Conservation (phyloP, 345 rosid genomes). For the Populus alba region DNA sequence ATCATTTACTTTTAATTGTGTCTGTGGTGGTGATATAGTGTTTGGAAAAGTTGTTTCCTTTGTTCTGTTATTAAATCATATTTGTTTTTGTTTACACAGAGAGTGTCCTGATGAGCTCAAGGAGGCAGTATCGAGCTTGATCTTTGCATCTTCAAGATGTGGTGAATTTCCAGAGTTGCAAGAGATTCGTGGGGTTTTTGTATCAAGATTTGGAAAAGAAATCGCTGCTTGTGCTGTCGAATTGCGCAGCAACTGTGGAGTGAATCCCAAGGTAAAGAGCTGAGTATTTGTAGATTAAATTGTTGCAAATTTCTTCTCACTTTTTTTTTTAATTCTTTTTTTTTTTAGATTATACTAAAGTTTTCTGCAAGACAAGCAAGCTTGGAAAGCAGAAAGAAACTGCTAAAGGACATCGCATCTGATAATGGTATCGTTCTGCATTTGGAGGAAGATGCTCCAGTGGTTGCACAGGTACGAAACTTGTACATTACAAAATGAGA, state of each 20-base stretch:
- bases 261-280: slow-evolving; percentile 51
- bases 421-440: slow-evolving; percentile 58
- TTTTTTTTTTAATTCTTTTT: background rate
- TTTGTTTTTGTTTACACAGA: slow-evolving; percentile 26
- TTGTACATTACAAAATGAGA: background rate
- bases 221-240: slow-evolving; percentile 73
- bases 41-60: background rate
- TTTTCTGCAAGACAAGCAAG: slow-evolving; percentile 58
- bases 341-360: slow-evolving; percentile 52
- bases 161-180: slow-evolving; percentile 94
- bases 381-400: slow-evolving; percentile 54
- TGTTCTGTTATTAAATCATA: background rate
- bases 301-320: background rate
- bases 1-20: background rate
- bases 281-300: background rate
- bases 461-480: slow-evolving; percentile 41
- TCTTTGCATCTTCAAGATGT: slow-evolving; percentile 71
- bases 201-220: slow-evolving; percentile 73
- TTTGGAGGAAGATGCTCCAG: slow-evolving; percentile 35
- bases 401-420: slow-evolving; percentile 64
- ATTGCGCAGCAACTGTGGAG: slow-evolving; percentile 74
- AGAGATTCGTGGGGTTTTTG: slow-evolving; percentile 61
- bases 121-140: slow-evolving; percentile 70
- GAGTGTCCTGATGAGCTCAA: slow-evolving; percentile 74
- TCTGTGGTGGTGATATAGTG: background rate